Evolutionary conservation across 495 filamentous ascomycete species (phyloP).

Genomic region (Penicillium atrosanguineum): DNA sequence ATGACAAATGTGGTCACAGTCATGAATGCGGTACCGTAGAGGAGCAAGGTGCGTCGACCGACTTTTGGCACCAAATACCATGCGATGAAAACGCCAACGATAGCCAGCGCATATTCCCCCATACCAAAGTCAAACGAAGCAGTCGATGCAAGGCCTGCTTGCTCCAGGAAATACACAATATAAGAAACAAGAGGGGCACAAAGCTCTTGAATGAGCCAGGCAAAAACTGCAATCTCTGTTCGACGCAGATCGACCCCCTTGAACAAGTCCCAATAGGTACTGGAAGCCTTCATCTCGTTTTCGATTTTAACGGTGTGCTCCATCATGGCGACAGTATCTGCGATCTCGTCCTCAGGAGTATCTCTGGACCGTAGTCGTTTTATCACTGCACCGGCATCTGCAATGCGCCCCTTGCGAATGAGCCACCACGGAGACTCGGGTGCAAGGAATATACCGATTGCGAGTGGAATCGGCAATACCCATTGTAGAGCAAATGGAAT

Average conservation of each 20-base stretch:
- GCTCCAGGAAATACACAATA: conserved; percentile 65
- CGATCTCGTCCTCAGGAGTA: conserved; percentile 55
- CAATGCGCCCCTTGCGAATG: conserved; percentile 57
- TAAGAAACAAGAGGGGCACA: conserved; percentile 69
- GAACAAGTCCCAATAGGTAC: conserved; percentile 64
- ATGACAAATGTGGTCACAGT: conserved; percentile 59
- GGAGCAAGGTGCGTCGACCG: conserved; percentile 65
- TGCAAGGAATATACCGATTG: conserved; percentile 59
- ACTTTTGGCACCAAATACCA: conserved; percentile 64
- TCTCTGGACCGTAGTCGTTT: conserved; percentile 52
- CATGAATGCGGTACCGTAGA: conserved; percentile 57
- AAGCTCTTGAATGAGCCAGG: conserved; percentile 70
- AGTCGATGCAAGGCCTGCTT: conserved; percentile 55
- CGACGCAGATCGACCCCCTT: conserved; percentile 63
- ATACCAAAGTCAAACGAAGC: conserved; percentile 62
- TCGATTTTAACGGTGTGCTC: conserved; percentile 69
- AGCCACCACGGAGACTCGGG: conserved; percentile 77
- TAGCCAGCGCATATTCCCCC: conserved; percentile 63
- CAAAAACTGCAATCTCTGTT: conserved; percentile 64
- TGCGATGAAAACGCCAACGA: conserved; percentile 59
- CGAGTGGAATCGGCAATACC: conserved; percentile 68
- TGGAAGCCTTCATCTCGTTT: conserved; percentile 54
- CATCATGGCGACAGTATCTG: conserved; percentile 72
- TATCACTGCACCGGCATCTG: conserved; percentile 58
- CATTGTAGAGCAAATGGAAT: conserved; percentile 68